Evolutionary conservation across 2,329 filamentous ascomycete species (phyloP).

Genomic region (Pseudogymnoascus pannorum): DNA sequence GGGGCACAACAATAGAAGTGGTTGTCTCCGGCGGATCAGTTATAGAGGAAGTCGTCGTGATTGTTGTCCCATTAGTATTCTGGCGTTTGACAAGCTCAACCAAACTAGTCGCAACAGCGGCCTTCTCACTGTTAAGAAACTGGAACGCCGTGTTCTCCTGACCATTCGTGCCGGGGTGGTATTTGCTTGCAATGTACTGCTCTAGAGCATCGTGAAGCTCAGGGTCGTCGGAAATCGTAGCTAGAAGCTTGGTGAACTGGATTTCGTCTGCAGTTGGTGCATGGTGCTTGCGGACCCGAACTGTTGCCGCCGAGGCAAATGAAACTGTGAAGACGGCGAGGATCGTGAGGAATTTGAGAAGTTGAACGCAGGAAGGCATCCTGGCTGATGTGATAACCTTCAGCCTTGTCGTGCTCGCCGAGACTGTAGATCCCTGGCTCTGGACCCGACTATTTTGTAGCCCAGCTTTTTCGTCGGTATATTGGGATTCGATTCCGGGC

Average conservation of each 20-base stretch:
- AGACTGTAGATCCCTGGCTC: not conserved
- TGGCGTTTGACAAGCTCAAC: conserved; percentile 1
- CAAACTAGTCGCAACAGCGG: not conserved
- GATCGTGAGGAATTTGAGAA: not conserved
- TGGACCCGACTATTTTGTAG: not conserved
- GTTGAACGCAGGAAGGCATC: not conserved
- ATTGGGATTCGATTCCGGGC: not conserved
- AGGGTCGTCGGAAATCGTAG: not conserved
- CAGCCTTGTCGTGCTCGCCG: not conserved
- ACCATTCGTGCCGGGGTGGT: not conserved
- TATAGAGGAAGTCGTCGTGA: not conserved
- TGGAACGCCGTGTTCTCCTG: not conserved
- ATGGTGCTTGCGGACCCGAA: not conserved
- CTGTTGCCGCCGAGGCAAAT: not conserved
- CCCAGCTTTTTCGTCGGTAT: not conserved
- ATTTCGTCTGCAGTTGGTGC: not conserved
- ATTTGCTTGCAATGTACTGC: not conserved
- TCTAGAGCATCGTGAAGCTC: not conserved
- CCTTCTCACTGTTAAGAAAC: not conserved
- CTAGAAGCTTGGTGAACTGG: not conserved
- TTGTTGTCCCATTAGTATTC: not conserved
- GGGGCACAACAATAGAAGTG: not conserved
- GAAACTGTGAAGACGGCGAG: not conserved
- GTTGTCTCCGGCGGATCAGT: not conserved
- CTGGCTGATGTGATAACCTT: not conserved